A percentile compares a stretch with the other conserved stretches of the same genome.
Conservation (phyloP, 2,329 filamentous ascomycete genomes). For the Xylariaceae sp. region DNA sequence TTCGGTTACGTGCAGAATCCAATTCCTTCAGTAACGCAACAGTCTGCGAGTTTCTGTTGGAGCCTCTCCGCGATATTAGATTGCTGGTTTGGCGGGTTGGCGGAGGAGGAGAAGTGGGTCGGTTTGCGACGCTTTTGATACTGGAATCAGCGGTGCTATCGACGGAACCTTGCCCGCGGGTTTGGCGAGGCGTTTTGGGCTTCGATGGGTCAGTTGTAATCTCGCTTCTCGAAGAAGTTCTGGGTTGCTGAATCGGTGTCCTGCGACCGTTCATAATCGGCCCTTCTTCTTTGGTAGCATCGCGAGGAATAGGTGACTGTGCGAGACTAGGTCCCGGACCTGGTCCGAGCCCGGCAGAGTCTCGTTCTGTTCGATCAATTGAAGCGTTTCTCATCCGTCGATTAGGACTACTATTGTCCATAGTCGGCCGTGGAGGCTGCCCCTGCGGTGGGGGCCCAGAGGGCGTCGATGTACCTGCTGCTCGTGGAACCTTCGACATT, state of each 20-base stretch:
- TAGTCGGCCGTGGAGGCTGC: slow-evolving; percentile 46
- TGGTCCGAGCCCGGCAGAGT: slow-evolving; percentile 34
- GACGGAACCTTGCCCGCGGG: slow-evolving; percentile 58
- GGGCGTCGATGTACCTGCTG: slow-evolving; percentile 37
- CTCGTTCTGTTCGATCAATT: slow-evolving; percentile 39
- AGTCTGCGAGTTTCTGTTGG: slow-evolving; percentile 59
- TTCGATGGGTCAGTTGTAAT: slow-evolving; percentile 35
- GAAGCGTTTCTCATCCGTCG: slow-evolving; percentile 47
- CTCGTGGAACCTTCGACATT: slow-evolving; percentile 38
- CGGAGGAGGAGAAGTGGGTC: slow-evolving; percentile 54
- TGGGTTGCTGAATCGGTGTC: slow-evolving; percentile 53
- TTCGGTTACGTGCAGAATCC: slow-evolving; percentile 75
- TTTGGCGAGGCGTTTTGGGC: slow-evolving; percentile 45
- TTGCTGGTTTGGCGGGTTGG: slow-evolving; percentile 53
- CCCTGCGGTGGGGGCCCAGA: slow-evolving; percentile 52
- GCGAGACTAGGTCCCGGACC: slow-evolving; percentile 32
- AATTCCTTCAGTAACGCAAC: slow-evolving; percentile 80
- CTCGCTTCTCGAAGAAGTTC: slow-evolving; percentile 37
- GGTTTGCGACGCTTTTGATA: slow-evolving; percentile 38
- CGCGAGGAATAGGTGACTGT: slow-evolving; percentile 43
- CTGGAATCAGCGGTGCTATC: slow-evolving; percentile 61
- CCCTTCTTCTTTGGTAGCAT: slow-evolving; percentile 43
- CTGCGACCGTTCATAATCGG: slow-evolving; percentile 55
- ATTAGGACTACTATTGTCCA: slow-evolving; percentile 32
- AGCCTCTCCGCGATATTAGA: slow-evolving; percentile 54